Base-by-base conservation (phyloP, 139 green algal genomes). In the Raphidocelis subcapitata region DNA sequence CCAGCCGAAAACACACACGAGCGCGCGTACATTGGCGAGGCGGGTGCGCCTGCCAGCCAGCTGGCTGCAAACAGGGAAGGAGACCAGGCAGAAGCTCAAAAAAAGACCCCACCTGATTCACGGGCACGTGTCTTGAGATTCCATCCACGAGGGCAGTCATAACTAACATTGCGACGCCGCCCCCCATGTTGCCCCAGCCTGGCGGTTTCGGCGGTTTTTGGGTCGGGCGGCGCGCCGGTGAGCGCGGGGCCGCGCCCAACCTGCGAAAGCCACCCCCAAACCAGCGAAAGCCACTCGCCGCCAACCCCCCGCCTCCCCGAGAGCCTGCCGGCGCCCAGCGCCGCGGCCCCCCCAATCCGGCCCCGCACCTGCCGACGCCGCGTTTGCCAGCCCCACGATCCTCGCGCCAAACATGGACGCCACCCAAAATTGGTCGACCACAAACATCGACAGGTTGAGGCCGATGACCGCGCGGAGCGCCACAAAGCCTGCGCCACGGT, bases 121-220 rank as follows among this genome's bases (percentile, higher is more conserved):
- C n/a, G n/a, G n/a, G n/a, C n/a, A n/a, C n/a, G n/a, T n/a, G n/a
- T n/a, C n/a, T 44, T 4, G 23, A 44, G 18, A 83, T 80, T 59
- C 79, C 87, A 12, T 81, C n/a, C 67, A 89, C 94, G 56, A 98
- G 78, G 65, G 93, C 76, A 3, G 95, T 93, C 94, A 99, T 97
- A 33, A 98, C 72, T 71, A 99, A 85, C 28, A 96, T 89, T 1
- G 89, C 96, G 26, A 92, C 79, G 51, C 94, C 94, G 49, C 91
- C 94, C 49, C 89, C 89, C 76, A 94, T 85, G 85, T 98, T 98
- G 66, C 93, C 94, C 71, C 71, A 80, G 56, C 90, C 91, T 98
- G 61, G 93, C 92, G 57, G 88, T 87, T 49, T 94, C 94, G 21
- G 98, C 94, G 56, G 97, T 90, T 24, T 85, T 87, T 46, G 55